Conservation (phyloP, 1,284 basidiomycete species). For the Microbotryum saponariae region DNA sequence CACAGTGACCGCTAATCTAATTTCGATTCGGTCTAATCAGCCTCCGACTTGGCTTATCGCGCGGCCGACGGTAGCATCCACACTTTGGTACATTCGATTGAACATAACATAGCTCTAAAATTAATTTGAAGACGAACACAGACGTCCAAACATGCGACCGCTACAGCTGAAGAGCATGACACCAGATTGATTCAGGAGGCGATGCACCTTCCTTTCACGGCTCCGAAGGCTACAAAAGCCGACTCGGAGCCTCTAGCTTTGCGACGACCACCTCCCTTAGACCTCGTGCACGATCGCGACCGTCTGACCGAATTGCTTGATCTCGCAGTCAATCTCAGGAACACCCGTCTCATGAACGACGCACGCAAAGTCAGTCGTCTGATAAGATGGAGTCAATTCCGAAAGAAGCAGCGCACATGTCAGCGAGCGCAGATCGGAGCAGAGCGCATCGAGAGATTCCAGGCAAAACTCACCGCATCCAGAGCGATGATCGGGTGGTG, state of each 20-base stretch:
- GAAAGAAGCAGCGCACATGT: not conserved
- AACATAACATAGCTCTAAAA: not conserved
- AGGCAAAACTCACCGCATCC: slow-evolving; percentile 17
- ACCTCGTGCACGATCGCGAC: slow-evolving; percentile 32
- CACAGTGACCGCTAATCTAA: too few species aligned
- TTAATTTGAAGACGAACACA: not conserved
- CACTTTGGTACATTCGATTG: too few species aligned
- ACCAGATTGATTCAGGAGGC: not conserved
- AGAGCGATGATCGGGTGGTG: slow-evolving; percentile 50
- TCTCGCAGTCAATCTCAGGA: slow-evolving; percentile 60
- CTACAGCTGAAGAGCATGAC: not conserved
- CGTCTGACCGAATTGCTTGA: slow-evolving; percentile 50
- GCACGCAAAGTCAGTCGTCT: slow-evolving; percentile 37
- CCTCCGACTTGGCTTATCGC: too few species aligned
- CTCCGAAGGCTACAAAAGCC: not conserved
- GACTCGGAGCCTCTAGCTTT: not conserved
- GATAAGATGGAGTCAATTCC: not conserved
- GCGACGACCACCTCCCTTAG: not conserved
- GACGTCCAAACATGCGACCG: too few species aligned
- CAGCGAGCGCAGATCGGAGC: not conserved
- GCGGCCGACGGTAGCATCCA: too few species aligned
- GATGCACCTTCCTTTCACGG: not conserved
- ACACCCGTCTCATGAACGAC: slow-evolving; percentile 37
- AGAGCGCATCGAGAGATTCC: too few species aligned
- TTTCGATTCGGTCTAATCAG: too few species aligned